Percentiles rank a stretch among this genome's conserved stretches.
Evolutionary conservation across 2,329 filamentous ascomycete genomes (phyloP).

Genomic region (Tolypocladium paradoxum): DNA sequence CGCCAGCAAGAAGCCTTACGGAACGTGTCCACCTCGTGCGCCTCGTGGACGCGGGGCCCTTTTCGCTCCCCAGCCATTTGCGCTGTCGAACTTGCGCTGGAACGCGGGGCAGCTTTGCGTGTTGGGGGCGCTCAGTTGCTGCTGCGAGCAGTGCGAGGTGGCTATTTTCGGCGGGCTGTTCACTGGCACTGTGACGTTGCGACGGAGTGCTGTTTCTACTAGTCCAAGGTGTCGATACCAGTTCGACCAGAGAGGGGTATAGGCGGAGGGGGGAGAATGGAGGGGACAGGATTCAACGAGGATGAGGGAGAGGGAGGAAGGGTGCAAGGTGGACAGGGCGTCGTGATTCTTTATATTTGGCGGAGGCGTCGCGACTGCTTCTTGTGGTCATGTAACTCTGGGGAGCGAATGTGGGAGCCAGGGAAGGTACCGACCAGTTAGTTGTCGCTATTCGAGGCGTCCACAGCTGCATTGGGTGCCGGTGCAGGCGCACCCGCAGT

Average conservation of each 20-base stretch:
- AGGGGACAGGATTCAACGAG: background rate
- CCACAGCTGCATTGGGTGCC: background rate
- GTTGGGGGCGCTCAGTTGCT: background rate
- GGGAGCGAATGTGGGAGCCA: background rate
- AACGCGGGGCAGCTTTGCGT: background rate
- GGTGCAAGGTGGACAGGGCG: constrained; percentile 1
- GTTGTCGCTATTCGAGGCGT: background rate
- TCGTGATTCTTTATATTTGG: constrained; percentile 5
- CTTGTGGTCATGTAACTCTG: background rate
- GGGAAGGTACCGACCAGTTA: background rate
- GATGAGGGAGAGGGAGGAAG: background rate
- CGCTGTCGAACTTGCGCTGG: constrained; percentile 6
- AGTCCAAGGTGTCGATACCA: background rate
- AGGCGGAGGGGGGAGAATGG: background rate
- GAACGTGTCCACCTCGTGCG: constrained; percentile 66
- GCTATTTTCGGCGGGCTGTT: background rate
- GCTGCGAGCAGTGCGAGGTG: constrained; percentile 4
- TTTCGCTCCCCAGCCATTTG: constrained; percentile 33
- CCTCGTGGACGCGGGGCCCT: constrained; percentile 56
- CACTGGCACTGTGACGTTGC: constrained; percentile 1
- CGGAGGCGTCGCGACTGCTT: constrained; percentile 5
- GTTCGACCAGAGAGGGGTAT: background rate
- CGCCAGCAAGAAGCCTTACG: constrained; percentile 33
- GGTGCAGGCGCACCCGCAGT: background rate
- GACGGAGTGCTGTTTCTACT: background rate